Evolutionary conservation across 371 early-diverging fungal species (phyloP).

Genomic region (Umbelopsis sp.): DNA sequence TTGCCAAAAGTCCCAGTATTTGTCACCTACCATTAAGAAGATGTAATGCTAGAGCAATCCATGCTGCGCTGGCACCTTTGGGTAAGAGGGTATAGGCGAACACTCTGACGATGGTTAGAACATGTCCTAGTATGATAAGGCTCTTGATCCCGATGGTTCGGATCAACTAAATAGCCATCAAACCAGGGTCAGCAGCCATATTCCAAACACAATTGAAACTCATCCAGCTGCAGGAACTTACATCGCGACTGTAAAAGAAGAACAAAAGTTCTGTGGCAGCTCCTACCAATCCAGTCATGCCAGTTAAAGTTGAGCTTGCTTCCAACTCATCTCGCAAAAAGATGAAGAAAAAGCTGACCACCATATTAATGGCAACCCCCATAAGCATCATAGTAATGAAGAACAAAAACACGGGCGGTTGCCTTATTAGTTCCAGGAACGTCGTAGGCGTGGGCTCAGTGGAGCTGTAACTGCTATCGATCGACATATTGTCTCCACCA

Average conservation of each 20-base stretch:
- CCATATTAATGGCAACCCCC: constrained; percentile 59
- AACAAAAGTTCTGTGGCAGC: constrained; percentile 50
- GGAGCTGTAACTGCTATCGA: constrained; percentile 10
- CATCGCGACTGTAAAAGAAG: constrained; percentile 56
- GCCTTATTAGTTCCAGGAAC: constrained; percentile 40
- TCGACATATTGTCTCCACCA: constrained; percentile 22
- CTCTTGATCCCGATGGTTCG: constrained; percentile 52
- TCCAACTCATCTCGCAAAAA: constrained; percentile 51
- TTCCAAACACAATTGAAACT: background rate
- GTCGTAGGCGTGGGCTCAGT: constrained; percentile 34
- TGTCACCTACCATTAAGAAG: constrained; percentile 39
- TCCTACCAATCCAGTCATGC: constrained; percentile 53
- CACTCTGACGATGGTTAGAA: constrained; percentile 50
- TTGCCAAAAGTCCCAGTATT: background rate
- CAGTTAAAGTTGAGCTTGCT: constrained; percentile 49
- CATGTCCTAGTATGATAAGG: constrained; percentile 50
- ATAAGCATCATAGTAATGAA: constrained; percentile 58
- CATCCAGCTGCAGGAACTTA: constrained; percentile 26
- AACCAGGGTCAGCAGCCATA: background rate
- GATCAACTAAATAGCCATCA: constrained; percentile 35
- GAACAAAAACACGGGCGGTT: constrained; percentile 45
- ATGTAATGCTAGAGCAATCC: constrained; percentile 48
- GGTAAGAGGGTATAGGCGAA: constrained; percentile 55
- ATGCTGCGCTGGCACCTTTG: constrained; percentile 48
- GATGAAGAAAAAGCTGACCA: constrained; percentile 50